Percentiles rank a stretch among this genome's conserved stretches.
Evolutionary conservation across 2,329 filamentous ascomycete genomes (phyloP).

Genomic region (Pseudocercospora vitis): DNA sequence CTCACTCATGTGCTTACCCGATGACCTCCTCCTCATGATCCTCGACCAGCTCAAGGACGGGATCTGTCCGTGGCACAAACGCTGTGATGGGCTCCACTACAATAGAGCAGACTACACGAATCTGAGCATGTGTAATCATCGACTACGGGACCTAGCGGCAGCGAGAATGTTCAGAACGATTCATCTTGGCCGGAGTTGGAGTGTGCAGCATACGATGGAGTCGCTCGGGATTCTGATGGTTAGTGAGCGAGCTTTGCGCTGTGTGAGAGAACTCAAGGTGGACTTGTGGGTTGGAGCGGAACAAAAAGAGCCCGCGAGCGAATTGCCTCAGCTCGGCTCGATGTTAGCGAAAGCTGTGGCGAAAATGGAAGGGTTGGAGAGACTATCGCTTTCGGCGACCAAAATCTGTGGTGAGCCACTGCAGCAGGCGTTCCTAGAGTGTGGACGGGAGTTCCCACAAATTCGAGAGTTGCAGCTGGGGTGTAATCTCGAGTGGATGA

Average conservation of each 20-base stretch:
- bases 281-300: not conserved
- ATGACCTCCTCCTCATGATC: conserved; percentile 13
- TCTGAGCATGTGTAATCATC: not conserved
- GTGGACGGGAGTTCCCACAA: not conserved
- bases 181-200: conserved; percentile 4
- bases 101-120: not conserved
- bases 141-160: not conserved
- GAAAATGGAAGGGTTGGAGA: not conserved
- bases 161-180: not conserved
- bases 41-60: conserved; percentile 6
- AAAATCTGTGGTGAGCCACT: not conserved
- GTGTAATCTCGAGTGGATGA: not conserved
- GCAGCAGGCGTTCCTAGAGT: not conserved
- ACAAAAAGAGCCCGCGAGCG: not conserved
- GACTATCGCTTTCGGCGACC: not conserved
- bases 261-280: not conserved
- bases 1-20: conserved; percentile 6
- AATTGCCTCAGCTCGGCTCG: not conserved
- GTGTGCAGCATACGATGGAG: not conserved
- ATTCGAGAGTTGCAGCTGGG: not conserved
- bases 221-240: not conserved
- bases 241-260: not conserved
- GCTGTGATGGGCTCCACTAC: not conserved
- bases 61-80: not conserved
- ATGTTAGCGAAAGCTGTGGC: not conserved